Conservation (phyloP, 108 stramenopile species). For the Schizochytrium sp. region DNA sequence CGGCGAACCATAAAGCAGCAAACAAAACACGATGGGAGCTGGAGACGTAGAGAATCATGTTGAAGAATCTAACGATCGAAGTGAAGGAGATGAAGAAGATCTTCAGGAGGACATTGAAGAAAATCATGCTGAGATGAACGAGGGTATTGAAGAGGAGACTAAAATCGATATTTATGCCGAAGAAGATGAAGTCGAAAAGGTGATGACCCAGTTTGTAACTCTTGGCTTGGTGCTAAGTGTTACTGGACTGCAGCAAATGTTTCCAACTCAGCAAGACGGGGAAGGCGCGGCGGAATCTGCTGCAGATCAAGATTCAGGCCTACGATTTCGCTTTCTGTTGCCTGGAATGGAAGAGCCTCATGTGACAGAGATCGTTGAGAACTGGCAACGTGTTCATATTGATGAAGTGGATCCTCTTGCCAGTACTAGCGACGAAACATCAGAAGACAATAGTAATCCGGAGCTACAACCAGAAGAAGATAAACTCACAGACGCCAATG, state of each 20-base stretch:
- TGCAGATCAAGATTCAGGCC: not conserved
- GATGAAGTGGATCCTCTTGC: not conserved
- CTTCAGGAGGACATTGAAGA: not conserved
- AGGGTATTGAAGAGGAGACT: not conserved
- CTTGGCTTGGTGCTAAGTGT: constrained; percentile 46
- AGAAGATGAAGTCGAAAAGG: constrained; percentile 18
- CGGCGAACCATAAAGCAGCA: not conserved
- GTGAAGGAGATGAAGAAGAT: not conserved
- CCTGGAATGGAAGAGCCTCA: constrained; percentile 11
- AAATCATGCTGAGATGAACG: not conserved
- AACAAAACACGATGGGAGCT: not conserved
- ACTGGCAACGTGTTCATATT: not conserved
- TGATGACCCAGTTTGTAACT: not conserved
- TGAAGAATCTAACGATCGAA: not conserved
- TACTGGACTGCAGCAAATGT: not conserved
- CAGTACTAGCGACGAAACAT: not conserved
- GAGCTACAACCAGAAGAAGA: no score
- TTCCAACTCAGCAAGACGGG: not conserved
- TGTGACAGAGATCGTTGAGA: not conserved
- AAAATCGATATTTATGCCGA: not conserved
- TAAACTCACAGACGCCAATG: not conserved
- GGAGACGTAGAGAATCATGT: not conserved
- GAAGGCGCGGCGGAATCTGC: not conserved
- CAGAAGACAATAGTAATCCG: no score
- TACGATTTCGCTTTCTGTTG: constrained; percentile 32